These are phyloP conservation scores for Trichoderma sp. DNA, from an alignment of 2,329 filamentous ascomycete species.

Conservation along the genomic window DNA sequence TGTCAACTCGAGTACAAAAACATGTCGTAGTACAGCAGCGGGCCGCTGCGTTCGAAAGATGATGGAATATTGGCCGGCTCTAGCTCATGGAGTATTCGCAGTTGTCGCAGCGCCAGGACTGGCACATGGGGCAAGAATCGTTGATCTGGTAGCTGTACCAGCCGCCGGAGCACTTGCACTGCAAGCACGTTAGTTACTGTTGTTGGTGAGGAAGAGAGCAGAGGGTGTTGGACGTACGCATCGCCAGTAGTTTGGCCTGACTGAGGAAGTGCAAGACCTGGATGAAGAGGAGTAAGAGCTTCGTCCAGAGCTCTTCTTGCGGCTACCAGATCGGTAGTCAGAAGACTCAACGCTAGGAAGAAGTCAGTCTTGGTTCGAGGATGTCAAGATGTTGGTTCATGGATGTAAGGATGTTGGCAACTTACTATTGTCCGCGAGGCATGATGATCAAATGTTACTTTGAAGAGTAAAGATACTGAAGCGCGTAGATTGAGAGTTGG, in stretches of 20 bases:
- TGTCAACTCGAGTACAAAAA: background rate
- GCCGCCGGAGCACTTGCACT: slow-evolving; percentile 26
- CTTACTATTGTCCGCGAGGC: background rate
- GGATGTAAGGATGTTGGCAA: background rate
- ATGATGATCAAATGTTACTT: background rate
- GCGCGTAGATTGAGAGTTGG: background rate
- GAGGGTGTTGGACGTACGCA: slow-evolving; percentile 22
- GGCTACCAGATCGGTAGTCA: background rate
- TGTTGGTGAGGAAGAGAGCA: background rate
- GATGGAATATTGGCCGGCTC: background rate
- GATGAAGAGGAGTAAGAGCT: background rate
- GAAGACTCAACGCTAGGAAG: background rate
- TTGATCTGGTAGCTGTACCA: slow-evolving; percentile 26
- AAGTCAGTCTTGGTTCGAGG: background rate
- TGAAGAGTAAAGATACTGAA: background rate
- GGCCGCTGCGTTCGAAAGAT: background rate
- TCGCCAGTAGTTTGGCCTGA: slow-evolving; percentile 18
- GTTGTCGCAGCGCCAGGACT: slow-evolving; percentile 22
- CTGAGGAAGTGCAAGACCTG: background rate
- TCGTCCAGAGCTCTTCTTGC: background rate
- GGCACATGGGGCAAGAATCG: slow-evolving; percentile 25
- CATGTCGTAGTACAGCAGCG: background rate
- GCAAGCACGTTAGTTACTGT: slow-evolving; percentile 1
- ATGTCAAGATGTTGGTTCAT: background rate
- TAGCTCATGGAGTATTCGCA: slow-evolving; percentile 26